Conservation (phyloP, 495 filamentous ascomycete genomes). For the Daldinia grandis region DNA sequence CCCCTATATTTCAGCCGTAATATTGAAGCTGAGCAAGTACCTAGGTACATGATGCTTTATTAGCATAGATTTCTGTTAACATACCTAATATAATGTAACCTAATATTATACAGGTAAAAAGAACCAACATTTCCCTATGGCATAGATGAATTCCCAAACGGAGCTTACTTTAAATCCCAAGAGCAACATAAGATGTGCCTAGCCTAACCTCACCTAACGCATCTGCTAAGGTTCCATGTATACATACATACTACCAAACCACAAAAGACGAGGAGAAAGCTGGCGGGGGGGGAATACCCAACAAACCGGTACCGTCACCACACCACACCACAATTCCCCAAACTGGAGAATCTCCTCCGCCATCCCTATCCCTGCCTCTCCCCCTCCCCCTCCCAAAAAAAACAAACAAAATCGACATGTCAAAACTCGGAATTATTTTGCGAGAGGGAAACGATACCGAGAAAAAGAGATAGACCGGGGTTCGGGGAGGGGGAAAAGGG, state of each 20-base stretch:
- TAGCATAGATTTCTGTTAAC: no score
- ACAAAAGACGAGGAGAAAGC: not conserved
- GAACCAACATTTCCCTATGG: not conserved
- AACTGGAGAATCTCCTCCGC: not conserved
- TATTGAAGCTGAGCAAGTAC: not conserved
- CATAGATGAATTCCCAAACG: not conserved
- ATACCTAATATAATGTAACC: no score
- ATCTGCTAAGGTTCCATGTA: no score
- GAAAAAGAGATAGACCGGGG: conserved; percentile 7
- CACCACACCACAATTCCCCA: not conserved
- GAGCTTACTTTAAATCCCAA: not conserved
- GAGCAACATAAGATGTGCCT: no score
- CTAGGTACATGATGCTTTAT: no score
- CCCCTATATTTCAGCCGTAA: not conserved
- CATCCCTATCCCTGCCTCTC: not conserved
- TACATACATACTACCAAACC: not conserved
- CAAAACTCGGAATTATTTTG: not conserved
- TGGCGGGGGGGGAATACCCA: not conserved
- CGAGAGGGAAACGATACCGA: not conserved
- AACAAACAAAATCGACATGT: conserved; percentile 4
- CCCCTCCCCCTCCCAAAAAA: not conserved
- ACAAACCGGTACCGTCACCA: not conserved
- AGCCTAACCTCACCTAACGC: no score
- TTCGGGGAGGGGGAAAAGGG: not conserved
- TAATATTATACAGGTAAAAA: not conserved